Percentiles rank a stretch among this genome's conserved stretches.
Conservation (phyloP, 148 eudicot genomes). For the Silene latifolia region DNA sequence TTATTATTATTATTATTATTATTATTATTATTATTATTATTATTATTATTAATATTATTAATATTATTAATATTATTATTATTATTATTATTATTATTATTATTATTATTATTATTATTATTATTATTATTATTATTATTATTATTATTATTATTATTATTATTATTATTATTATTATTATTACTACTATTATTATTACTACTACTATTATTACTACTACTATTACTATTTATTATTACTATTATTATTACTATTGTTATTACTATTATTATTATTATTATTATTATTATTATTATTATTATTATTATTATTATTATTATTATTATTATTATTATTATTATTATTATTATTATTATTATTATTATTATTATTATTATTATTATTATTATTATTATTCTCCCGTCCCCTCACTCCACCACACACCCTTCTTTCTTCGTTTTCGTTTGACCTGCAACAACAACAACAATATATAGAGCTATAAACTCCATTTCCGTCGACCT, state of each 20-base stretch:
- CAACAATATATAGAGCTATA: too few species aligned
- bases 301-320: neutral
- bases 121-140: slow-evolving; percentile 8
- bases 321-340: neutral
- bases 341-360: slow-evolving; percentile 1
- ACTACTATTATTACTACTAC: neutral
- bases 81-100: neutral
- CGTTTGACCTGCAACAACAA: too few species aligned
- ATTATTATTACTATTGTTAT: neutral
- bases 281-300: neutral
- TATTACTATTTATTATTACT: too few species aligned
- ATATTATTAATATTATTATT: neutral
- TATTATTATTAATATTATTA: neutral
- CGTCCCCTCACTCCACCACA: too few species aligned
- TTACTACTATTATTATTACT: neutral
- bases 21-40: slow-evolving; percentile 9
- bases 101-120: neutral
- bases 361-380: slow-evolving; percentile 1
- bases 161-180: neutral
- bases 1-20: slow-evolving; percentile 10
- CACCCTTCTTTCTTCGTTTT: too few species aligned
- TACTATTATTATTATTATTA: neutral
- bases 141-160: neutral
- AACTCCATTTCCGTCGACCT: too few species aligned
- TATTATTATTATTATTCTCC: too few species aligned